Evolutionary conservation across 2,329 filamentous ascomycete genomes (phyloP), one percentile per base, ranked within the genome.

Genomic region (Aspergillus thermomutatus): DNA sequence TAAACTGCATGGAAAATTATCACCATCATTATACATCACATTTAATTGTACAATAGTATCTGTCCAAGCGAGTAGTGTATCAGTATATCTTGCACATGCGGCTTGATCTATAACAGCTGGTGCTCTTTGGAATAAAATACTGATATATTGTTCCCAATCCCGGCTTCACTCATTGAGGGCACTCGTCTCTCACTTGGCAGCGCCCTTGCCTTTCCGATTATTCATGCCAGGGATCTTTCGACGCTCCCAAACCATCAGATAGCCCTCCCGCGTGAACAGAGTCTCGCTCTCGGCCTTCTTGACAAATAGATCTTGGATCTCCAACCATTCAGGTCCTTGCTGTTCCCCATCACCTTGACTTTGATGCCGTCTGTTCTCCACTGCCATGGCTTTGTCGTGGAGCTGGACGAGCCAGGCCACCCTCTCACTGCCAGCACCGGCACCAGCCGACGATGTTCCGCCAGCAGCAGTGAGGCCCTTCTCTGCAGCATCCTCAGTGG

Each of bases 351-450:
- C 57, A 41, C 61, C 58, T 8, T 68, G 60, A 10, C 59, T 60
- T 37, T 71, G 65, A 7, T 66, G 64, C 53, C 64, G 69, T 19
- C 58, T 60, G 54, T 72, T 77, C 50, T 77, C 75, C 11, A 68
- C 74, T 1, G 71, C 66, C 67, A 76, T 83, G 25, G 86, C 88
- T 69, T 90, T 88, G 70, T 96, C 90, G 66, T 87, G 82, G 51
- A 99, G 77, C 78, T 99, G 94, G 23, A 92, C 91, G 72, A 95
- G 92, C 92, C 94, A 99, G 11, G 92, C 91, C 72, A 96, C 95
- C 77, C 90, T 90, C 76, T 97, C 92, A 47, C 87, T 90, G 65
- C 91, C 92, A 49, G 93, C 92, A 53, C 95, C 92, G 1, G 96
- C 92, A 52, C 85, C 87, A 62, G 72, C 68, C 10, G 75, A 75